phyloP scores from a whole-genome alignment of 345 rosid genomes.

The Ricinus communis region DNA sequence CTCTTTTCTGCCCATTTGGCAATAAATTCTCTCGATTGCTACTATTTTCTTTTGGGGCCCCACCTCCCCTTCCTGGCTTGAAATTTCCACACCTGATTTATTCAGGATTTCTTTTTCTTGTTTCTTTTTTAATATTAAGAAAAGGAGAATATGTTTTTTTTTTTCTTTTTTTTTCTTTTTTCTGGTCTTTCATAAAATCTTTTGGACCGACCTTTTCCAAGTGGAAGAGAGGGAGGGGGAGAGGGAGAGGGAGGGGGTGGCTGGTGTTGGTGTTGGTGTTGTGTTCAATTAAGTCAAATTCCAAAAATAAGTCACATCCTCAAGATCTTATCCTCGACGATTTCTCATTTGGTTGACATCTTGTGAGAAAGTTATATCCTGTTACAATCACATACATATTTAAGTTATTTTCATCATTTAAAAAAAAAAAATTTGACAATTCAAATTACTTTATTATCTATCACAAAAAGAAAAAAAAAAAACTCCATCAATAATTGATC shows the following conservation, averaged over 20 bases:
- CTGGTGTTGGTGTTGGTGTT: neutral
- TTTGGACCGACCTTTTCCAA: conserved; percentile 12
- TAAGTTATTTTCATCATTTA: neutral
- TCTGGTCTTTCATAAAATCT: neutral
- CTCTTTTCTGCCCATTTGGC: neutral
- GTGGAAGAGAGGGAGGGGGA: neutral
- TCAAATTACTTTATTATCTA: too few relatives aligned
- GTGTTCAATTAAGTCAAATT: conserved; percentile 30
- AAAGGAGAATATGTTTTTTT: too few relatives aligned
- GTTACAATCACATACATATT: conserved; percentile 21
- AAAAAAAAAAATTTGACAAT: neutral
- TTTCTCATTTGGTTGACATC: conserved; percentile 57
- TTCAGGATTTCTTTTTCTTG: too few relatives aligned
- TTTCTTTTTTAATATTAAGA: neutral
- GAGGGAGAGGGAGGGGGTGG: too few relatives aligned
- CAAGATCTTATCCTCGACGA: conserved; percentile 55
- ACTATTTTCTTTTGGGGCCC: neutral
- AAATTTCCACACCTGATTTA: conserved; percentile 23
- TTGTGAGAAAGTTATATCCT: conserved; percentile 50
- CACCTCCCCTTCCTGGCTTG: conserved; percentile 15
- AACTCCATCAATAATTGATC: too few relatives aligned
- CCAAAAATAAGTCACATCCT: conserved; percentile 48
- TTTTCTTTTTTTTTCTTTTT: neutral
- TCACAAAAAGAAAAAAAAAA: neutral
- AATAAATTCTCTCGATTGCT: too few relatives aligned